Evolutionary conservation across 176 grass and related monocot species (phyloP), one percentile per base, ranked within the genome.

Genomic region (Luzula sylvatica): DNA sequence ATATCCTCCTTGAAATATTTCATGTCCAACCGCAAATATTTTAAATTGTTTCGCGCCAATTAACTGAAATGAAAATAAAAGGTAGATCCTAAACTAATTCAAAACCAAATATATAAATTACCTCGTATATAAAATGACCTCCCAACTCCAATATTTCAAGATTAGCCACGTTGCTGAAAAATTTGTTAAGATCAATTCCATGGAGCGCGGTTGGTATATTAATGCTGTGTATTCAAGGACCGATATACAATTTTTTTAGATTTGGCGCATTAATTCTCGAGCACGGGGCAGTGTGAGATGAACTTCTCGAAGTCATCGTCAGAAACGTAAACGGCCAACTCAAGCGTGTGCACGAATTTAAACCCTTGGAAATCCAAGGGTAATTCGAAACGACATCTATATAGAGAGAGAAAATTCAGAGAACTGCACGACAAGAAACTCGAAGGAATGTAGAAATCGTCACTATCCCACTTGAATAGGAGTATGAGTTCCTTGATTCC

Each of bases 211-310:
- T 63, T 27, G 40, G 28, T 50, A 80, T 42, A 65, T 42, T 40
- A 11, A 86, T 40, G 20, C 75, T 32, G 5, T 50, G 42, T 63
- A 72, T 67, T 25, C 23, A 14, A 20, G 60, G 70, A 64, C 23
- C 14, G 58, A 86, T 61, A 27, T 6, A 11, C 42, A 86, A 46
- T 38, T 13, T 5, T 41, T 43, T 61, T 15, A 80, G 49, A 25
- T 72, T 86, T 62, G 66, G 47, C 30, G 82, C 64, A 8, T 29
- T 21, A 50, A 22, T 28, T 62, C 24, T 75, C 55, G 26, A 80
- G 66, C 19, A 62, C 42, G 2, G n/a, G 66, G 61, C 66, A 80
- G 38, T 21, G 45, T 15, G 20, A 68, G 38, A 86, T 53, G 62
- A 80, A 72, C 14, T 75, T 55, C 42, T 52, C 75, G 23, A 76